These are phyloP conservation scores for Rhodotorula paludigena DNA, from an alignment of 768 basidiomycete genomes.

Conservation along the genomic window DNA sequence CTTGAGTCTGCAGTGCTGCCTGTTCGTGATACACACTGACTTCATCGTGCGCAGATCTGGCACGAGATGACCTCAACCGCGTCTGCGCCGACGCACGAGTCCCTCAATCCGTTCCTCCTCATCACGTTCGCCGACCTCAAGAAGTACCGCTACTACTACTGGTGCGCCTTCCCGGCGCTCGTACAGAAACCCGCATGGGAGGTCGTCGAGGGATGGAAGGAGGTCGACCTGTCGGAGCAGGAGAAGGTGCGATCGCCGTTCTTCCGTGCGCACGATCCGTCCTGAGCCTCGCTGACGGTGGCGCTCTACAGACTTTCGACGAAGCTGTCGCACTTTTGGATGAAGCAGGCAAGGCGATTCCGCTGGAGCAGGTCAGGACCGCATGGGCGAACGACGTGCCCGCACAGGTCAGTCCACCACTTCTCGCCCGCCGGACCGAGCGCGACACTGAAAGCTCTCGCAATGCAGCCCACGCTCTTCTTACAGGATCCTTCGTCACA, in stretches of 20 bases:
- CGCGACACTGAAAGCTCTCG: too few relatives aligned
- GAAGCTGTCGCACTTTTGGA: neutral
- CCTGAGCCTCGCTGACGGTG: neutral
- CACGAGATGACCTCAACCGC: conserved; percentile 38
- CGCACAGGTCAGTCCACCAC: too few relatives aligned
- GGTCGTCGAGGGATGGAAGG: neutral
- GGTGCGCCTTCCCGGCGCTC: conserved; percentile 95
- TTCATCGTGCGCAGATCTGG: conserved; percentile 63
- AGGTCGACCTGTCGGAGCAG: neutral
- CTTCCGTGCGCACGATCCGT: neutral
- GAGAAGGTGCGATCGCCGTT: conserved; percentile 3
- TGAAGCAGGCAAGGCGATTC: too few relatives aligned
- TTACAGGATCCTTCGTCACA: conserved; percentile 83
- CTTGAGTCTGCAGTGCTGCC: too few relatives aligned
- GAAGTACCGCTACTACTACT: conserved; percentile 96
- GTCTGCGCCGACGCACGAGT: conserved; percentile 47
- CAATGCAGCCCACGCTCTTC: conserved; percentile 55
- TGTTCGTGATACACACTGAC: too few relatives aligned
- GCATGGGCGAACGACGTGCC: too few relatives aligned
- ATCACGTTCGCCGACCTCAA: conserved; percentile 96
- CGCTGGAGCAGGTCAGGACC: too few relatives aligned
- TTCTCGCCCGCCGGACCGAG: too few relatives aligned
- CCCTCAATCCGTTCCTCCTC: conserved; percentile 71
- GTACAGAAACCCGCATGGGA: conserved; percentile 64
- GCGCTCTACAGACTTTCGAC: neutral